phyloP scores from a whole-genome alignment of 177 flowering plant genomes.

The Telopea speciosissima region DNA sequence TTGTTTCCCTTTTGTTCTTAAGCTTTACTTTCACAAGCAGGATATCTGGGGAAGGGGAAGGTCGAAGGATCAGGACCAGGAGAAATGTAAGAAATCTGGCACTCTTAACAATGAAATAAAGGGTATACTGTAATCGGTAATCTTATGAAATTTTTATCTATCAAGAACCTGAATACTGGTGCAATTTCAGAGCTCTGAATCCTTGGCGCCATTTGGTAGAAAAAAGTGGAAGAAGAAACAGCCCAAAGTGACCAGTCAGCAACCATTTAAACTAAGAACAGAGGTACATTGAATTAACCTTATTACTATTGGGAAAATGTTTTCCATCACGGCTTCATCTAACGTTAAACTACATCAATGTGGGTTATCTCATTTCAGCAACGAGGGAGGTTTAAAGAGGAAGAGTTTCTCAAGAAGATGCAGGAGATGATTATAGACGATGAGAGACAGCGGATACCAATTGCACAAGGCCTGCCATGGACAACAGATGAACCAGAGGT shows the following conservation, averaged over 20 bases:
- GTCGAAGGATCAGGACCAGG: neutral
- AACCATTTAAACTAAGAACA: slow-evolving; percentile 85
- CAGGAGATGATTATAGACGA: slow-evolving; percentile 64
- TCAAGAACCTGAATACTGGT: neutral
- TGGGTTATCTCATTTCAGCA: slow-evolving; percentile 34
- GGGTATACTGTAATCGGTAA: neutral
- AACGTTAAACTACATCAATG: neutral
- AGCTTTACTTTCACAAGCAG: slow-evolving; percentile 2
- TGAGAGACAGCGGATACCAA: slow-evolving; percentile 69
- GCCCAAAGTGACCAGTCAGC: slow-evolving; percentile 48
- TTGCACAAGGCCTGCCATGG: slow-evolving; percentile 98
- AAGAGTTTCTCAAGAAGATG: slow-evolving; percentile 69
- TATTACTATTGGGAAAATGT: neutral
- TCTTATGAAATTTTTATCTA: neutral
- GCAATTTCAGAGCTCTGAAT: slow-evolving; percentile 33
- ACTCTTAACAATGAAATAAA: neutral
- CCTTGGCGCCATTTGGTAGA: slow-evolving; percentile 48
- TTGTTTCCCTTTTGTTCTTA: neutral
- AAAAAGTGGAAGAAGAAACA: slow-evolving; percentile 61
- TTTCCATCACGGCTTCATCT: neutral
- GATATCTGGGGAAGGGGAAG: neutral
- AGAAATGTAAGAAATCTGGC: neutral
- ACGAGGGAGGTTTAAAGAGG: slow-evolving; percentile 78
- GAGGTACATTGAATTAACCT: slow-evolving; percentile 40
- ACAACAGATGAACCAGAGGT: slow-evolving; percentile 99